Base-by-base conservation (phyloP, 2,329 filamentous ascomycete genomes). In the Clonostachys byssicola region DNA sequence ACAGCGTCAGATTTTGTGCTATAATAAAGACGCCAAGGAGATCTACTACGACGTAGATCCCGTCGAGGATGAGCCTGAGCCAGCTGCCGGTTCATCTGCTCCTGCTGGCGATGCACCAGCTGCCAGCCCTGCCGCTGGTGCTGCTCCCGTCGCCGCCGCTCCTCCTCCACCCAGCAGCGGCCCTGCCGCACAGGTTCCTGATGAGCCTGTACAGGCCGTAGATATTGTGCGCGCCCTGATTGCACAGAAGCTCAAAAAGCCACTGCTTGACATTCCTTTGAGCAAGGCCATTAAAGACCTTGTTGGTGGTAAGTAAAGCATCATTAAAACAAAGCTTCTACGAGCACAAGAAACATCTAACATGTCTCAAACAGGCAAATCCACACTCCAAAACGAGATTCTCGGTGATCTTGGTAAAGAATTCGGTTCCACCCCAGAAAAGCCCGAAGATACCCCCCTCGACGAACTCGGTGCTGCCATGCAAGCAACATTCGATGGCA, bases 11-110 rank as follows among this genome's bases (percentile, higher is more conserved):
- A 96, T 99, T 65, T 82, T 99, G 48, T 97, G 94, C 78, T 99
- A 97, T 77, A 97, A 96, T 78, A 99, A 99, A 71, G 94, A 99
- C 64, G 88, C 91, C 48, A 97, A 96, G 69, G 94, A 99, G 70
- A 99, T 99, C 55, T 99, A 99, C 77, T 99, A 99, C 71, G 92
- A 96, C 64, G 92, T 95, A 41, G 94, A 99, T 62, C 94, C 94
- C 0, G 77, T 95, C 33, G 90, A 95, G 61, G 94, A 99, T 49
- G 94, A 97, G 69, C 80, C 87, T 42, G 86, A 87, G 61, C 74
- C 85, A 2, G 66, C 74, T 12, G 70, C 46, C 10, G 16, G 38
- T 12, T 34, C 47, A 9, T 14, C 20, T 17, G 62, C 76, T 36
- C 63, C 78, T 43, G 61, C 76, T 6, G 65, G 77, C 5, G 62